phyloP scores from a whole-genome alignment of 495 filamentous ascomycete genomes.

The Neurospora pannonica region DNA sequence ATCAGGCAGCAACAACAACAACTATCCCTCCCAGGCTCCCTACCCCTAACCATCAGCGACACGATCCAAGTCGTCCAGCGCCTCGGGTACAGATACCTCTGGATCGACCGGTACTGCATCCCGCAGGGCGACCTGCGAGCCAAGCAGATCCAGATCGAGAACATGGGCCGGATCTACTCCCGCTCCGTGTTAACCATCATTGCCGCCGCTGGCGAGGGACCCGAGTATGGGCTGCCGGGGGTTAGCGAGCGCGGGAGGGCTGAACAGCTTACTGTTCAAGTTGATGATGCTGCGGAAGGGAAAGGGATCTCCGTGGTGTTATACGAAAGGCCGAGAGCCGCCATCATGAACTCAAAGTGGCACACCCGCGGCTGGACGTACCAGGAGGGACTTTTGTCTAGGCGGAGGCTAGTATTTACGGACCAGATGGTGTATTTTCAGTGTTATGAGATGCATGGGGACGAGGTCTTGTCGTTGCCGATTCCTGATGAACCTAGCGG shows the following conservation, averaged over 20 bases:
- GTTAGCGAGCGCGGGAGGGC: constrained; percentile 8
- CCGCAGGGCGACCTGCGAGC: constrained; percentile 5
- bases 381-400: constrained; percentile 29
- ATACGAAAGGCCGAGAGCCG: neutral
- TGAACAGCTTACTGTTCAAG: neutral
- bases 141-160: constrained; percentile 16
- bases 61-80: neutral
- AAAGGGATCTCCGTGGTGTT: neutral
- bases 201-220: constrained; percentile 16
- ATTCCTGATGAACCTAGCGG: neutral
- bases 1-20: neutral
- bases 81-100: constrained; percentile 5
- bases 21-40: neutral
- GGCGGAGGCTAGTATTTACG: constrained; percentile 15
- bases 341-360: constrained; percentile 22
- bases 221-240: constrained; percentile 20
- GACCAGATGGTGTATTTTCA: constrained; percentile 27
- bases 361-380: constrained; percentile 32
- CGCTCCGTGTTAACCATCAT: constrained; percentile 17
- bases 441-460: constrained; percentile 19
- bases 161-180: constrained; percentile 23
- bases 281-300: neutral
- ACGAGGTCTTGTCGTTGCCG: constrained; percentile 7
- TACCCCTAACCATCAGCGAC: neutral
- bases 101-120: constrained; percentile 21